Conservation (phyloP, 2,329 filamentous ascomycete genomes). For the Arthrinium puccinioides region DNA sequence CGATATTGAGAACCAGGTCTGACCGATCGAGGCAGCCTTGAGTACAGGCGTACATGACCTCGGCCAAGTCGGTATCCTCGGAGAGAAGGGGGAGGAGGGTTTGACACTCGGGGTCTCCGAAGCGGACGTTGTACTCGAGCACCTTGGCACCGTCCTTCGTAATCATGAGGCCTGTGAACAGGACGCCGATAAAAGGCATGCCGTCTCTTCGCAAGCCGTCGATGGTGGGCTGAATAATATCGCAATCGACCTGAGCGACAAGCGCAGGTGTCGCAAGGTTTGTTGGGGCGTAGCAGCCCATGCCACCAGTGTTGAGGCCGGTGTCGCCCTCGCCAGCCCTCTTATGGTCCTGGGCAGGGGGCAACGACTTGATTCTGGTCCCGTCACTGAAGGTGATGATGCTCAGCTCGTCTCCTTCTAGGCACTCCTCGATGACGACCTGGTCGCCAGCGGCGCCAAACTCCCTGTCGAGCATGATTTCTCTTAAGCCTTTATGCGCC, state of each 20-base stretch:
- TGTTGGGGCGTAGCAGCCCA: slow-evolving; percentile 96
- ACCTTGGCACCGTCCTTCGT: slow-evolving; percentile 68
- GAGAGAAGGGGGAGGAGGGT: slow-evolving; percentile 34
- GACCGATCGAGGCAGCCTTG: slow-evolving; percentile 63
- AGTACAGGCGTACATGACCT: slow-evolving; percentile 81
- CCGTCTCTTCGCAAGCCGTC: slow-evolving; percentile 80
- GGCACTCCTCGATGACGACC: slow-evolving; percentile 91
- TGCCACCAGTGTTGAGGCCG: slow-evolving; percentile 92
- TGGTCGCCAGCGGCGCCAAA: slow-evolving; percentile 84
- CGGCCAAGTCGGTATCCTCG: slow-evolving; percentile 70
- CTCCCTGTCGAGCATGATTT: slow-evolving; percentile 83
- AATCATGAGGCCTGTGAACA: slow-evolving; percentile 83
- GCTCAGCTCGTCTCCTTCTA: slow-evolving; percentile 86
- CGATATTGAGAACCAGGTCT: slow-evolving; percentile 54
- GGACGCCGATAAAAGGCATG: slow-evolving; percentile 63
- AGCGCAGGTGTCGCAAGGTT: slow-evolving; percentile 68
- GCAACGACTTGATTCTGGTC: slow-evolving; percentile 72
- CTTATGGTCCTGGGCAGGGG: slow-evolving; percentile 95
- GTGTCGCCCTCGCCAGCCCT: slow-evolving; percentile 83
- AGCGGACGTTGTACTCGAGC: slow-evolving; percentile 88
- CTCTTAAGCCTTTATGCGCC: slow-evolving; percentile 71
- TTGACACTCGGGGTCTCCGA: slow-evolving; percentile 88
- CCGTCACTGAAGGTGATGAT: slow-evolving; percentile 91
- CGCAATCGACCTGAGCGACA: slow-evolving; percentile 70
- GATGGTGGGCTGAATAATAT: slow-evolving; percentile 83